These are phyloP conservation scores for Trichosanthes cucumerina DNA, from an alignment of 306 rosid genomes.

Conservation along the genomic window DNA sequence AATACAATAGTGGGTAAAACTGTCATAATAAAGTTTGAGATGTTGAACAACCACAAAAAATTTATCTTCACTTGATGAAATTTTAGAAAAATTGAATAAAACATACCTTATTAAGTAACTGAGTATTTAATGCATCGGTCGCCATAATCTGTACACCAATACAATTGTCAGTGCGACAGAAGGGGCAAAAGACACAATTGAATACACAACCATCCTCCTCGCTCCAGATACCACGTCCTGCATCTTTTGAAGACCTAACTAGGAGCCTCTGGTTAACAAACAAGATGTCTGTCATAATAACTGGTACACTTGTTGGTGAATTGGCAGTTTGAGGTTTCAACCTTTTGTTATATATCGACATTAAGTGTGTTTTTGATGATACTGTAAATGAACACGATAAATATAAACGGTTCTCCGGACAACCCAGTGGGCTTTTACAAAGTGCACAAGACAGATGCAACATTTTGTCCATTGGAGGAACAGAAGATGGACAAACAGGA, in stretches of 20 bases:
- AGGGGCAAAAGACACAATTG: constrained; percentile 60
- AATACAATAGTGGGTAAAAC: neutral
- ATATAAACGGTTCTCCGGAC: constrained; percentile 48
- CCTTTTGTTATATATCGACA: constrained; percentile 38
- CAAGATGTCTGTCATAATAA: constrained; percentile 49
- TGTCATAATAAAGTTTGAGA: neutral
- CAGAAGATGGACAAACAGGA: constrained; percentile 25
- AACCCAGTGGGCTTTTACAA: constrained; percentile 72
- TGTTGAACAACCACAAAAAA: neutral
- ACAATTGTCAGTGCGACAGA: constrained; percentile 45
- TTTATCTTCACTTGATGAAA: neutral
- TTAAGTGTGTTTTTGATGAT: constrained; percentile 44
- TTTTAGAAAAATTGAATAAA: neutral
- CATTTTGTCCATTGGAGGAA: constrained; percentile 33
- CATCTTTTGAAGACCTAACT: constrained; percentile 22
- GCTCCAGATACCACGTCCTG: constrained; percentile 62
- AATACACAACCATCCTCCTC: constrained; percentile 83
- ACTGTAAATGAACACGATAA: constrained; percentile 43
- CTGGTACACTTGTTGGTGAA: constrained; percentile 29
- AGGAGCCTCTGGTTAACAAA: constrained; percentile 42
- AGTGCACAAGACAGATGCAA: constrained; percentile 50
- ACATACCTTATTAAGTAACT: constrained; percentile 62
- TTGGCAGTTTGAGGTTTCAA: constrained; percentile 15
- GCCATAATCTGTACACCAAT: constrained; percentile 82
- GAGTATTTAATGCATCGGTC: constrained; percentile 54